Percentiles rank a stretch among this genome's conserved stretches.
Conservation (phyloP, 2,329 filamentous ascomycete species). For the Colletotrichum zoysiae region DNA sequence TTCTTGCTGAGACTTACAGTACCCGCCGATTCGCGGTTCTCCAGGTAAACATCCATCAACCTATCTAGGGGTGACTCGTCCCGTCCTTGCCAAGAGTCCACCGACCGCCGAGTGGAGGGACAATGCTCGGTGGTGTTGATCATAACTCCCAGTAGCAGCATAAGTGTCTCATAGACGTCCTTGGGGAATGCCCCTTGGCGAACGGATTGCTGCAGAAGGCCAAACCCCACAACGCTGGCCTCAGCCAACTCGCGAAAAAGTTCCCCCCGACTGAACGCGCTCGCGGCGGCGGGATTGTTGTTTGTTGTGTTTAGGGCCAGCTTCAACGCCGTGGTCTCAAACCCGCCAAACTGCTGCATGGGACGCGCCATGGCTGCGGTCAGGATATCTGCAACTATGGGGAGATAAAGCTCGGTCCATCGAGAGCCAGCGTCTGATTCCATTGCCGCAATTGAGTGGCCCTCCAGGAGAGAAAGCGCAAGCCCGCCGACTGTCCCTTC, state of each 20-base stretch:
- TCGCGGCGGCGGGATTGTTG: slow-evolving; percentile 77
- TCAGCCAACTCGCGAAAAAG: slow-evolving; percentile 63
- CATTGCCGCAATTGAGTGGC: slow-evolving; percentile 63
- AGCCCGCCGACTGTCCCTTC: slow-evolving; percentile 36
- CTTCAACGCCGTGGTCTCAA: slow-evolving; percentile 68
- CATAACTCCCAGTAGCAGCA: slow-evolving; percentile 83
- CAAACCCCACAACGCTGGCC: slow-evolving; percentile 66
- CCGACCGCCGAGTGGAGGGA: slow-evolving; percentile 65
- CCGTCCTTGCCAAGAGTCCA: slow-evolving; percentile 50
- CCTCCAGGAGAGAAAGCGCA: slow-evolving; percentile 65
- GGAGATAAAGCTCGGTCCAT: slow-evolving; percentile 65
- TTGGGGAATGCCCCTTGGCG: slow-evolving; percentile 62
- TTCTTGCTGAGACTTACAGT: slow-evolving; percentile 67
- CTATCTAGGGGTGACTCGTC: slow-evolving; percentile 64
- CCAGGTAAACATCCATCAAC: slow-evolving; percentile 75
- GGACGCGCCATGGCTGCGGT: slow-evolving; percentile 54
- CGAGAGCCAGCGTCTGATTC: slow-evolving; percentile 50
- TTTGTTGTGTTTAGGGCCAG: slow-evolving; percentile 90
- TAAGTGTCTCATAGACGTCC: slow-evolving; percentile 74
- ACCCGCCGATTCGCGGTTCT: slow-evolving; percentile 72
- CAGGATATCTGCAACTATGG: slow-evolving; percentile 63
- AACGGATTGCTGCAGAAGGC: slow-evolving; percentile 60
- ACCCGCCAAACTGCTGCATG: slow-evolving; percentile 53
- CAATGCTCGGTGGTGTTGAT: slow-evolving; percentile 91
- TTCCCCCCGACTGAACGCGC: slow-evolving; percentile 73